phyloP scores from a whole-genome alignment of 192 early-diverging fungal genomes.

The Rhizoclosmatium sp. region DNA sequence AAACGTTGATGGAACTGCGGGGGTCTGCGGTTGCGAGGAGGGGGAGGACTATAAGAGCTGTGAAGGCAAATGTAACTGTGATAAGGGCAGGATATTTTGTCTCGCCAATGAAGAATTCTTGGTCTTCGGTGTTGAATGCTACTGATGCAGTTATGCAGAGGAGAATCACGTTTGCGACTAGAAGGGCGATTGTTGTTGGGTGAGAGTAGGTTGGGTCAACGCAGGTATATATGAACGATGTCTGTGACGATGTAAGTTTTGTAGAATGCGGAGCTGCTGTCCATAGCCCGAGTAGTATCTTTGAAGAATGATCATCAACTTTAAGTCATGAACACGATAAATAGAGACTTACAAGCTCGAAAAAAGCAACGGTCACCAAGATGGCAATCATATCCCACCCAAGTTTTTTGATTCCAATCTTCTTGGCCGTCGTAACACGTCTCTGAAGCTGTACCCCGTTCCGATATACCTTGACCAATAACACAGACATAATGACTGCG shows the following conservation, averaged over 20 bases:
- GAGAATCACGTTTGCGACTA: neutral
- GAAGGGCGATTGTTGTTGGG: neutral
- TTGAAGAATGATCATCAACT: neutral
- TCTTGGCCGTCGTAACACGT: no score
- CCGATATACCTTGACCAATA: neutral
- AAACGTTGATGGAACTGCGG: neutral
- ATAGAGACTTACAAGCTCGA: no score
- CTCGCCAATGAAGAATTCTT: neutral
- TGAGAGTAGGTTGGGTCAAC: neutral
- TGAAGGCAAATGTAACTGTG: neutral
- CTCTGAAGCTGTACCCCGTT: no score
- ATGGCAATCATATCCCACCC: no score
- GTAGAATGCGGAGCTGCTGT: neutral
- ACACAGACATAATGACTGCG: neutral
- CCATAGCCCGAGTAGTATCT: conserved; percentile 10
- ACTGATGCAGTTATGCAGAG: neutral
- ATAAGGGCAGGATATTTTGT: neutral
- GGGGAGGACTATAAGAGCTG: conserved; percentile 4
- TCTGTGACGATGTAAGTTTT: neutral
- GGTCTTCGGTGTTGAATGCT: neutral
- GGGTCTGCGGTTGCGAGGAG: neutral
- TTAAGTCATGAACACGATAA: neutral
- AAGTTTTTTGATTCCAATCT: no score
- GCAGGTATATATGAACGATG: neutral
- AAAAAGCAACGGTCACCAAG: no score